Conservation (phyloP, 495 filamentous ascomycete genomes). For the Xylaria nigripes region DNA sequence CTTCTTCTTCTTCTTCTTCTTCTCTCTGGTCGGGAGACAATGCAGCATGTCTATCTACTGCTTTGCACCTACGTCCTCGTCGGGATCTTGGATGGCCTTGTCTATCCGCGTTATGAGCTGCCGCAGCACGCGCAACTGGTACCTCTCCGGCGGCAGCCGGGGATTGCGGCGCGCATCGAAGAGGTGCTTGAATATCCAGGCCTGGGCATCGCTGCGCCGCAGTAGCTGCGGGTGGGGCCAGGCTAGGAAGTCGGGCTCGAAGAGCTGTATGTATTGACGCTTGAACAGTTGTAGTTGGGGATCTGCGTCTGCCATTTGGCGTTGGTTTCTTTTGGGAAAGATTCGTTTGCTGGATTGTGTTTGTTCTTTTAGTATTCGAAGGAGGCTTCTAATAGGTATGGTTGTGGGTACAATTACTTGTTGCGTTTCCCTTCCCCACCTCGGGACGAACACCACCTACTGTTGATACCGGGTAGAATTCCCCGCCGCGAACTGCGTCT, state of each 20-base stretch:
- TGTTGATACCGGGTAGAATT: too few species aligned
- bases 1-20: too few species aligned
- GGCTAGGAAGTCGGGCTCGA: slow-evolving; percentile 40
- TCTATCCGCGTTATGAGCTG: slow-evolving; percentile 53
- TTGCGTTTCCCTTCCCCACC: too few species aligned
- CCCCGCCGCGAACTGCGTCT: too few species aligned
- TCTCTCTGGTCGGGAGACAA: too few species aligned
- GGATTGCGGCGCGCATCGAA: slow-evolving; percentile 45
- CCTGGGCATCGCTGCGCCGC: slow-evolving; percentile 47
- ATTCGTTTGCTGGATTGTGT: not conserved
- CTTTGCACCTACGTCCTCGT: slow-evolving; percentile 59
- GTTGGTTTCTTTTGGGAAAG: not conserved
- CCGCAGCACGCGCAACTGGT: slow-evolving; percentile 60
- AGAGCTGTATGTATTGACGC: slow-evolving; percentile 61
- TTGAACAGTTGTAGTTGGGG: slow-evolving; percentile 37
- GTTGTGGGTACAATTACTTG: too few species aligned
- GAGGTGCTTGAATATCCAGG: slow-evolving; percentile 49
- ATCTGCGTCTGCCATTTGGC: slow-evolving; percentile 12
- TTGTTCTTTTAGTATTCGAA: too few species aligned
- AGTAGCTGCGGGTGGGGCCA: slow-evolving; percentile 49
- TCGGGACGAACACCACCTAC: too few species aligned
- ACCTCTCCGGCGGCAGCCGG: slow-evolving; percentile 52
- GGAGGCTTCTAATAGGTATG: too few species aligned
- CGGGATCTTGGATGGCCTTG: slow-evolving; percentile 51
- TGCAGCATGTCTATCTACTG: not conserved